These are phyloP conservation scores for Debaryomyces subglobosus DNA, from an alignment of 1,139 yeast species.

Conservation along the genomic window DNA sequence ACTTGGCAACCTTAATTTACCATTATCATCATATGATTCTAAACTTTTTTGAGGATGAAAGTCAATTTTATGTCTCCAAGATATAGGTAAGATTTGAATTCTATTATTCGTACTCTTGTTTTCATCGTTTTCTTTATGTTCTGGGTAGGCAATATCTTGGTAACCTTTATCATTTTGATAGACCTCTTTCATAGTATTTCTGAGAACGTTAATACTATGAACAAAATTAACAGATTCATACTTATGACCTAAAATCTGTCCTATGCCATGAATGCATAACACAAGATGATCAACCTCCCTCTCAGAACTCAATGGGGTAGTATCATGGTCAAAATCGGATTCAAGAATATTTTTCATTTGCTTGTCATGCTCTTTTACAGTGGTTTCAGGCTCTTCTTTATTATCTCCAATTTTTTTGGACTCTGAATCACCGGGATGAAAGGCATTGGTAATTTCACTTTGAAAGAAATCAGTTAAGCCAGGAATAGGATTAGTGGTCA, in stretches of 20 bases:
- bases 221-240: conserved; percentile 85
- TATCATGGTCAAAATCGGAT: conserved; percentile 51
- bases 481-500: conserved; percentile 34
- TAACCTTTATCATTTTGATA: conserved; percentile 50
- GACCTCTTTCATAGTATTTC: conserved; percentile 64
- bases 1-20: conserved; percentile 55
- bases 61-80: conserved; percentile 75
- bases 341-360: conserved; percentile 51
- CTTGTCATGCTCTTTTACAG: conserved; percentile 22
- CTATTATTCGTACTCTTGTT: conserved; percentile 48
- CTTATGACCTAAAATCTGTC: conserved; percentile 81
- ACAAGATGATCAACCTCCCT: conserved; percentile 78
- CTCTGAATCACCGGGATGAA: conserved; percentile 18
- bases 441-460: conserved; percentile 30
- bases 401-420: conserved; percentile 15
- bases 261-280: conserved; percentile 90
- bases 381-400: conserved; percentile 13
- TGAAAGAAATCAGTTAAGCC: conserved; percentile 33
- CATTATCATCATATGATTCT: conserved; percentile 31
- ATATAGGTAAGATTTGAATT: conserved; percentile 75
- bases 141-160: conserved; percentile 39
- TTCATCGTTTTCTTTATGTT: conserved; percentile 16
- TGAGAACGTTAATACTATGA: conserved; percentile 74
- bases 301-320: conserved; percentile 33
- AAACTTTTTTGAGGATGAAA: conserved; percentile 53